A percentile compares a stretch with the other conserved stretches of the same genome.
Evolutionary conservation across 257 asterid species (phyloP).

Genomic region (Solanum acaule): DNA sequence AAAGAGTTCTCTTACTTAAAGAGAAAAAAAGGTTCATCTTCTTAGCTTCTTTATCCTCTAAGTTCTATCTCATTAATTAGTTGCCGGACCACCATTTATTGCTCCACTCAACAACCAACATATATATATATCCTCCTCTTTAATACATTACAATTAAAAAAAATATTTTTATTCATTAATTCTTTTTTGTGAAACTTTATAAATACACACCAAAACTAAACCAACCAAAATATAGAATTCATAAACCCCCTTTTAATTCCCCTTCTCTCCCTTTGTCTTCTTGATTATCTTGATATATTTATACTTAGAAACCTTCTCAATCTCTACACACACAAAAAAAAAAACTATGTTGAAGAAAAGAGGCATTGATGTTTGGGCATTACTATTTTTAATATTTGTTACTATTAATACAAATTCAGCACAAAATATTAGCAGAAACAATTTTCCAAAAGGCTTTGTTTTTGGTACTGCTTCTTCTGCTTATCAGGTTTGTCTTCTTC

Average conservation of each 20-base stretch:
- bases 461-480: conserved; percentile 96
- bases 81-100: neutral
- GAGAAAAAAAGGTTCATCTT: neutral
- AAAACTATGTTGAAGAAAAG: neutral
- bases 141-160: neutral
- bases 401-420: conserved; percentile 9
- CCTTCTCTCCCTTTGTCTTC: neutral
- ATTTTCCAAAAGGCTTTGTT: conserved; percentile 67
- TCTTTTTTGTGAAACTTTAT: neutral
- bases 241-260: neutral
- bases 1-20: neutral
- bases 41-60: neutral
- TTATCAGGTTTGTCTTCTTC: conserved; percentile 42
- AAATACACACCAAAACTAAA: neutral
- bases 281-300: neutral
- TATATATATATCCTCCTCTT: neutral
- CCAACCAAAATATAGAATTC: neutral
- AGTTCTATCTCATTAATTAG: neutral
- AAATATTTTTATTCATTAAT: neutral
- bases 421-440: conserved; percentile 38
- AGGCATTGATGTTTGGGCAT: neutral
- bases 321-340: neutral
- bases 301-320: neutral
- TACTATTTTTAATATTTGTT: conserved; percentile 3
- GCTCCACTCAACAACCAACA: neutral